phyloP scores from a whole-genome alignment of 306 rosid species.

The Fragaria iinumae region DNA sequence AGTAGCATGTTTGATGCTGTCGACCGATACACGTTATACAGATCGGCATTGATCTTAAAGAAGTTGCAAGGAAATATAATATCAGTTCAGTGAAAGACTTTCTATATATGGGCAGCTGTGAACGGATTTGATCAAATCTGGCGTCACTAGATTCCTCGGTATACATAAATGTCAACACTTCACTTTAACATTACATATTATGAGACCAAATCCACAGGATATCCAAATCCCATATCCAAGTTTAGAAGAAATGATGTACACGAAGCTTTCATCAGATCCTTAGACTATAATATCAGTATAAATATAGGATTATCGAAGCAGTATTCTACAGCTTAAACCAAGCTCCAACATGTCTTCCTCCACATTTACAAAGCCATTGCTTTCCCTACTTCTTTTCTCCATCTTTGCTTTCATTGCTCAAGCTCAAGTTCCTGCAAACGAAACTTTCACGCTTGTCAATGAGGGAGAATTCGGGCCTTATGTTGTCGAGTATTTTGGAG shows the following conservation, averaged over 20 bases:
- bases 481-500: conserved; percentile 39
- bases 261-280: background rate
- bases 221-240: background rate
- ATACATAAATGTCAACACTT: background rate
- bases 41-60: background rate
- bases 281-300: background rate
- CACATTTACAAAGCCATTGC: conserved; percentile 1
- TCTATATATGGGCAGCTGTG: background rate
- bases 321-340: background rate
- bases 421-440: conserved; percentile 44
- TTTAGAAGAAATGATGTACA: background rate
- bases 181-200: background rate
- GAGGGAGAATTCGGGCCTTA: conserved; percentile 50
- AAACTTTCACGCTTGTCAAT: conserved; percentile 36
- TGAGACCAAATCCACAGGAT: background rate
- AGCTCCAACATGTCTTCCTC: background rate
- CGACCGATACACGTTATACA: background rate
- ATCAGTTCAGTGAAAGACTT: background rate
- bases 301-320: background rate
- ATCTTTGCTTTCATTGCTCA: conserved; percentile 16
- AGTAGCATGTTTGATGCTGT: background rate
- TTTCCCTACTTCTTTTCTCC: conserved; percentile 26
- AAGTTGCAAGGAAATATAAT: background rate
- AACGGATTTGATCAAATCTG: background rate
- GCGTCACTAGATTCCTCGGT: background rate